These are phyloP conservation scores for Acacia acuminata DNA, from an alignment of 306 rosid genomes.

Conservation along the genomic window DNA sequence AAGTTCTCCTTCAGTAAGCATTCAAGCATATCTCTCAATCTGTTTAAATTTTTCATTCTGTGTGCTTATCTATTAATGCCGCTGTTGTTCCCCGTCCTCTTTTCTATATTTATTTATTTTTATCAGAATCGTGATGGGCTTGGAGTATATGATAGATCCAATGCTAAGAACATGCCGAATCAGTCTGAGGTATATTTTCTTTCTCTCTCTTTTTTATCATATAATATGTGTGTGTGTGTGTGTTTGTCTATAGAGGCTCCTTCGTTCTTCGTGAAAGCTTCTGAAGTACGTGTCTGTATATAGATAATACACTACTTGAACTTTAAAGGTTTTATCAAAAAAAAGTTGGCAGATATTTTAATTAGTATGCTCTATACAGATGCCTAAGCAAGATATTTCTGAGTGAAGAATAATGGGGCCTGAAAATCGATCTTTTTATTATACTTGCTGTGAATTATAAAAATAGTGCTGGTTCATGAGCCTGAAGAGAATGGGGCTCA, in stretches of 20 bases:
- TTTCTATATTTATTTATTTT: neutral
- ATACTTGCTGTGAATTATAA: slow-evolving; percentile 7
- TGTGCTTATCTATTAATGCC: slow-evolving; percentile 22
- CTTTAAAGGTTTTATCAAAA: neutral
- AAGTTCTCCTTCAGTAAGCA: slow-evolving; percentile 67
- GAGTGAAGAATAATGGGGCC: slow-evolving; percentile 1
- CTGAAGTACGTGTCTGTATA: neutral
- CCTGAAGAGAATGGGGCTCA: neutral
- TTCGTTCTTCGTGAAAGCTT: slow-evolving; percentile 8
- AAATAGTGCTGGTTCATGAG: slow-evolving; percentile 12
- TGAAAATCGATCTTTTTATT: slow-evolving; percentile 3
- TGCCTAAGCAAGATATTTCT: slow-evolving; percentile 12
- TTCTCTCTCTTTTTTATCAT: neutral
- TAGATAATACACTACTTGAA: slow-evolving; percentile 7
- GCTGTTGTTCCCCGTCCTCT: slow-evolving; percentile 1
- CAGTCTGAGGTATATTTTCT: slow-evolving; percentile 48
- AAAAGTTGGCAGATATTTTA: neutral
- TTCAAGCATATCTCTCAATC: slow-evolving; percentile 24
- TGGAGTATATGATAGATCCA: slow-evolving; percentile 37
- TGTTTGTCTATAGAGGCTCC: neutral
- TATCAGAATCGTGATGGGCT: slow-evolving; percentile 42
- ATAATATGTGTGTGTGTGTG: neutral
- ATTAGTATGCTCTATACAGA: slow-evolving; percentile 12
- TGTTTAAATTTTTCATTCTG: slow-evolving; percentile 14
- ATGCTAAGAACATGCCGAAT: slow-evolving; percentile 22